These are phyloP conservation scores for Globisporangium irregulare DNA, from an alignment of 352 stramenopile genomes.

Conservation along the genomic window DNA sequence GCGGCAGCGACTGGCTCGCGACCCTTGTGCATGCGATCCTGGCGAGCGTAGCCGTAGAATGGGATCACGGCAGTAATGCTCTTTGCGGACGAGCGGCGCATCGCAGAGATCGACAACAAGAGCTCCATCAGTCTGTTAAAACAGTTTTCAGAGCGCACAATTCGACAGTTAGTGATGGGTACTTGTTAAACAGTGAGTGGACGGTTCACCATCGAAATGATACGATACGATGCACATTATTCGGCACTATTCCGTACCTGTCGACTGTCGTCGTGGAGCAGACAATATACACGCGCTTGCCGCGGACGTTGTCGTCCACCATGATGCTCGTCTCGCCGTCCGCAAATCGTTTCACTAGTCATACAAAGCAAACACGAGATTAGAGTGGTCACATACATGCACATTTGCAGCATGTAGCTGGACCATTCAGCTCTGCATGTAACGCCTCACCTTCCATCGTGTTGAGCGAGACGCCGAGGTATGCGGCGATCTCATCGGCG, in stretches of 20 bases:
- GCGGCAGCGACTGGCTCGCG: constrained; percentile 78
- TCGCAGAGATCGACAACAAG: constrained; percentile 78
- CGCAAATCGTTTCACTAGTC: constrained; percentile 36
- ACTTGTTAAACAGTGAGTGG: neutral
- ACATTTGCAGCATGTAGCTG: neutral
- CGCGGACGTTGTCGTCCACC: constrained; percentile 76
- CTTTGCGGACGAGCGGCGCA: constrained; percentile 81
- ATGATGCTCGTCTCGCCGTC: constrained; percentile 80
- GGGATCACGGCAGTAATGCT: constrained; percentile 86
- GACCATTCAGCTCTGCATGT: neutral
- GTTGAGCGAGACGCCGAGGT: constrained; percentile 78
- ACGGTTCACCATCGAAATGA: neutral
- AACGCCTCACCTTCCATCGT: constrained; percentile 49
- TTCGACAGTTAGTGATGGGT: neutral
- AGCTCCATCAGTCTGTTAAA: constrained; percentile 74
- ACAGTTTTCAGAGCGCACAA: neutral
- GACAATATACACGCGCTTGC: constrained; percentile 85
- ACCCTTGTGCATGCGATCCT: constrained; percentile 85
- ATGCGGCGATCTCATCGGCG: constrained; percentile 78
- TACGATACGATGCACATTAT: neutral
- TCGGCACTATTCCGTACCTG: constrained; percentile 34
- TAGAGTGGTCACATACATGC: neutral
- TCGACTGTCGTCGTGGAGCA: constrained; percentile 85
- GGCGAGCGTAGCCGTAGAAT: constrained; percentile 85
- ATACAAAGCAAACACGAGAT: neutral